Evolutionary conservation across 768 basidiomycete species (phyloP).

Genomic region (Phanerochaete sordida): DNA sequence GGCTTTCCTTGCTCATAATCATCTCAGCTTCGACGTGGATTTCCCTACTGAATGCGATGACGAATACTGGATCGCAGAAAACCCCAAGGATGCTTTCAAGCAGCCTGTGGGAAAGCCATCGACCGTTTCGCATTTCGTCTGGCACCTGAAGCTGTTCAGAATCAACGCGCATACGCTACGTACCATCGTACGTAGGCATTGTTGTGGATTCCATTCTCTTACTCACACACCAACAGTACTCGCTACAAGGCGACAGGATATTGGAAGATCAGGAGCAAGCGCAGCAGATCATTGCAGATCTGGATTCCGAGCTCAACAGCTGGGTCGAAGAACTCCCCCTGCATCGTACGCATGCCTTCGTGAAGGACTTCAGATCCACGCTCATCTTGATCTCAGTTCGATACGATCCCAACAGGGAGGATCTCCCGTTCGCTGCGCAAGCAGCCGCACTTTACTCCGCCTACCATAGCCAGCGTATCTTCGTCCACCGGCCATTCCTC

Average conservation of each 20-base stretch:
- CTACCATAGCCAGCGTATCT: constrained; percentile 29
- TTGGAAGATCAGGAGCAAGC: too few relatives aligned
- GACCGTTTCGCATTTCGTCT: constrained; percentile 51
- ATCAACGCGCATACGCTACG: too few relatives aligned
- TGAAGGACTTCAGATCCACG: not conserved
- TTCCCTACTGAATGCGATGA: constrained; percentile 76
- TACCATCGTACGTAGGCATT: too few relatives aligned
- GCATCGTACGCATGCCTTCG: constrained; percentile 42
- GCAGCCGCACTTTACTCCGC: constrained; percentile 47
- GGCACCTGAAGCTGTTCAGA: too few relatives aligned
- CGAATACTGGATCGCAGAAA: constrained; percentile 63
- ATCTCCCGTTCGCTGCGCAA: constrained; percentile 42
- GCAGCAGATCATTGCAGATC: too few relatives aligned
- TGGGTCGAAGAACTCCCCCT: constrained; percentile 39
- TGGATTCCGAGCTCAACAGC: too few relatives aligned
- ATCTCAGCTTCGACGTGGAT: constrained; percentile 45
- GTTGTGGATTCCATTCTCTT: too few relatives aligned
- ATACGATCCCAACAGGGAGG: constrained; percentile 29
- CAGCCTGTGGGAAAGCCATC: constrained; percentile 59
- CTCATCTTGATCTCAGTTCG: constrained; percentile 33
- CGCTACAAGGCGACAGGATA: too few relatives aligned
- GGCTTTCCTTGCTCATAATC: too few relatives aligned
- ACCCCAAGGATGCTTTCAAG: constrained; percentile 50
- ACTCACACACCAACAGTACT: too few relatives aligned
- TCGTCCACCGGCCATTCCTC: too few relatives aligned